phyloP scores from a whole-genome alignment of 805 yeast species.

The Lipomyces oligophaga region DNA sequence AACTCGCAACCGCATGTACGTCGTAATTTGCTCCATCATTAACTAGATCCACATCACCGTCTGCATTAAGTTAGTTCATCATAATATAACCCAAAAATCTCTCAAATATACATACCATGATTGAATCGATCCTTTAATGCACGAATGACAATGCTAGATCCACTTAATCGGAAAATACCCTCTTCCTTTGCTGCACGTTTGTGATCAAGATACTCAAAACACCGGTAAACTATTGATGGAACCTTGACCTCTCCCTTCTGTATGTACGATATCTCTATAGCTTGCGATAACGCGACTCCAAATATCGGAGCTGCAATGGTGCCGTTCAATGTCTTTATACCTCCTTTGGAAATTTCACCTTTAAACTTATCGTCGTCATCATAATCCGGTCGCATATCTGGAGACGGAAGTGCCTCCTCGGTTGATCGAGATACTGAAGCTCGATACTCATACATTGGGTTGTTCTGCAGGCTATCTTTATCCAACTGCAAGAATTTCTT shows the following conservation, averaged over 20 bases:
- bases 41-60: conserved; percentile 64
- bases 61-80: conserved; percentile 14
- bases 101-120: conserved; percentile 27
- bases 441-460: conserved; percentile 26
- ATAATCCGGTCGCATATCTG: conserved; percentile 1
- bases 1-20: conserved; percentile 81
- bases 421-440: conserved; percentile 8
- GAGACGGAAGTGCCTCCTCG: conserved; percentile 1
- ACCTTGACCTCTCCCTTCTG: conserved; percentile 35
- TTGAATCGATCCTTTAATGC: conserved; percentile 68
- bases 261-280: conserved; percentile 20
- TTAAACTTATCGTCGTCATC: conserved; percentile 13
- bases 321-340: conserved; percentile 12
- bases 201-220: conserved; percentile 61
- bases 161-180: conserved; percentile 87
- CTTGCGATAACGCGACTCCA: conserved; percentile 24
- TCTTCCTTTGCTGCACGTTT: conserved; percentile 78
- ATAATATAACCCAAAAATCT: neutral
- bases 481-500: conserved; percentile 18
- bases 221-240: conserved; percentile 75
- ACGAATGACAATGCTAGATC: conserved; percentile 74
- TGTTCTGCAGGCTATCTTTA: conserved; percentile 13
- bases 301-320: conserved; percentile 14
- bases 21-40: conserved; percentile 43
- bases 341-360: conserved; percentile 21